These are phyloP conservation scores for Microsporum ferrugineum DNA, from an alignment of 2,329 filamentous ascomycete genomes.

Conservation along the genomic window DNA sequence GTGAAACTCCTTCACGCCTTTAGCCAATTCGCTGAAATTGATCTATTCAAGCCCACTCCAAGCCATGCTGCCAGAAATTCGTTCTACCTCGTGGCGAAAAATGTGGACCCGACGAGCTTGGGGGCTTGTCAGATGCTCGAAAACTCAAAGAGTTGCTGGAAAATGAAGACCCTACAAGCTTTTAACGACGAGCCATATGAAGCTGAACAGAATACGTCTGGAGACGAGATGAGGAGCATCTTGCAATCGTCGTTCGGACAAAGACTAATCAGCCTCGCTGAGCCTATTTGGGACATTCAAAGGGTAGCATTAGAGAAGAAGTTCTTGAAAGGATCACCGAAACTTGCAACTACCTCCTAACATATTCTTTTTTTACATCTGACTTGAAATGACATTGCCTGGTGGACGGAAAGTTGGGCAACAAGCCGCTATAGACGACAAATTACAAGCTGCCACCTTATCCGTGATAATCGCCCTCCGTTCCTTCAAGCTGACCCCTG, in stretches of 20 bases:
- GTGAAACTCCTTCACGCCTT: constrained; percentile 32
- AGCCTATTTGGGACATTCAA: background rate
- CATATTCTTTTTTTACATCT: background rate
- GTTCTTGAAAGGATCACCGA: constrained; percentile 23
- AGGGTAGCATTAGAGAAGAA: background rate
- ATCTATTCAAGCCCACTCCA: constrained; percentile 36
- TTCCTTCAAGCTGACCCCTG: no score
- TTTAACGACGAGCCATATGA: background rate
- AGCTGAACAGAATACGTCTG: background rate
- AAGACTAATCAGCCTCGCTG: background rate
- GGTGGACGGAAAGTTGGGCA: no score
- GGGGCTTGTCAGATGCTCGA: background rate
- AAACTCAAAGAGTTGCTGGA: background rate
- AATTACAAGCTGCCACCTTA: no score
- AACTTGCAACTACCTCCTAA: constrained; percentile 14
- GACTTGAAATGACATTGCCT: background rate
- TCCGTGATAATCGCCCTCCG: no score
- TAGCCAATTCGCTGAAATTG: constrained; percentile 31
- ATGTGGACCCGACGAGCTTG: background rate
- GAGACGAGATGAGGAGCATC: background rate
- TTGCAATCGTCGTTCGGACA: background rate
- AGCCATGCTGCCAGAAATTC: constrained; percentile 37
- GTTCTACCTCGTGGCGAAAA: constrained; percentile 33
- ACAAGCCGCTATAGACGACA: no score
- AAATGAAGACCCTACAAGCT: background rate